Conservation (phyloP, 2,329 filamentous ascomycete genomes). For the Penicillium sclerotiorum region DNA sequence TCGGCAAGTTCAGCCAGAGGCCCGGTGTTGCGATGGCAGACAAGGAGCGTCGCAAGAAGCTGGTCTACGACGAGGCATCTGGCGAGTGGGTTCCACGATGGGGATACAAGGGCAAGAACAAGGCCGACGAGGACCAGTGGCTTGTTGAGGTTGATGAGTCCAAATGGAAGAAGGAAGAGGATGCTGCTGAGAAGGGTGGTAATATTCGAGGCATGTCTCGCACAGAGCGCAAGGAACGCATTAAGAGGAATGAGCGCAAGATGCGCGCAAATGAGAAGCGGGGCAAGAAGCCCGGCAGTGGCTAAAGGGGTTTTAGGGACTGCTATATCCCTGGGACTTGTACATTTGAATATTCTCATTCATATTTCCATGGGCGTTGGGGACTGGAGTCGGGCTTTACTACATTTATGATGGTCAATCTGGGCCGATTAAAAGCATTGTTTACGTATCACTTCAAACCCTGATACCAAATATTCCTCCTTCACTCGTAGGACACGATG, state of each 20-base stretch:
- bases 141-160: conserved; percentile 87
- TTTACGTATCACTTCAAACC: conserved; percentile 14
- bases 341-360: conserved; percentile 9
- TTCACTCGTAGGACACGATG: no score
- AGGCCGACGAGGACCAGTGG: conserved; percentile 81
- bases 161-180: conserved; percentile 68
- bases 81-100: conserved; percentile 92
- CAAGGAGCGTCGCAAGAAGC: conserved; percentile 65
- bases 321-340: conserved; percentile 1
- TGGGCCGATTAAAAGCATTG: conserved; percentile 27
- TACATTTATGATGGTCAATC: conserved; percentile 20
- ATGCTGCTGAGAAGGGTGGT: conserved; percentile 60
- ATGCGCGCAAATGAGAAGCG: conserved; percentile 68
- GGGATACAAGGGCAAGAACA: conserved; percentile 91
- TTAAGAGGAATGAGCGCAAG: conserved; percentile 63
- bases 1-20: conserved; percentile 75
- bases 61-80: conserved; percentile 79
- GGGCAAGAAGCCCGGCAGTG: conserved; percentile 36
- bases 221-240: conserved; percentile 70
- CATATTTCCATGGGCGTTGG: conserved; percentile 27
- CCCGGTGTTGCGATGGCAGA: conserved; percentile 61
- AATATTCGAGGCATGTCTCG: conserved; percentile 66
- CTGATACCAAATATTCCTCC: no score
- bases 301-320: no score
- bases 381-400: conserved; percentile 25